Evolutionary conservation across 495 filamentous ascomycete genomes (phyloP), one percentile per base, ranked within the genome.

Genomic region (Massariosphaeria phaeospora): DNA sequence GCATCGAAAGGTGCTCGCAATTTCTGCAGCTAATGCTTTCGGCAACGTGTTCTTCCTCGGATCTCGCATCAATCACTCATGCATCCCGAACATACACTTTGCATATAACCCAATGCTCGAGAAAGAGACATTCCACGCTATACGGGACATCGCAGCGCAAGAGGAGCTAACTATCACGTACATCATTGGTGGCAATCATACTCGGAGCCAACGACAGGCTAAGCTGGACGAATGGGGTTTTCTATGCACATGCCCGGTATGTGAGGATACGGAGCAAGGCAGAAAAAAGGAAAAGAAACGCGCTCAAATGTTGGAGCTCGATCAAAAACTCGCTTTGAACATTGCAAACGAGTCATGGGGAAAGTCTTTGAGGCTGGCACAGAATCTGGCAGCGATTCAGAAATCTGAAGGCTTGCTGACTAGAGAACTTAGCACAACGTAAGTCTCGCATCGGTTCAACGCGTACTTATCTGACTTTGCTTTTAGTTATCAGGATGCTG

Each of bases 1-100:
- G 6, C 8, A 49, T 18, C 46, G 46, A 12, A 25, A 36, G 11
- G 33, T 33, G 26, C 20, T 49, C 21, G 30, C 27, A 2, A 38
- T 49, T 20, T 49, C 25, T 12, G n/a, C n/a, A 3, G 46, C 46
- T n/a, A 49, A 49, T 21, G 17, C 8, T 49, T 58, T 21, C 20
- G 27, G 24, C 20, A 53, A 36, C 15, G 24, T 68, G 12, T 68
- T 56, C 55, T 43, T 20, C 2, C 53, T 25, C 6, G 35, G 52
- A 5, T 51, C 60, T 9, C 63, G 63, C 6, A 35, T 68, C 5
- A 68, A 68, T 27, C 66, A 68, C 43, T 64, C 60, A 12, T 68
- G 66, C 49, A 43, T 64, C 13, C 66, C 66, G 18, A 68, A 66
- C 36, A 45, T 61, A 1, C 33, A 62, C 31, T 29, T 45, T 34